phyloP scores from a whole-genome alignment of 2,329 filamentous ascomycete genomes.

The Monilinia aucupariae region DNA sequence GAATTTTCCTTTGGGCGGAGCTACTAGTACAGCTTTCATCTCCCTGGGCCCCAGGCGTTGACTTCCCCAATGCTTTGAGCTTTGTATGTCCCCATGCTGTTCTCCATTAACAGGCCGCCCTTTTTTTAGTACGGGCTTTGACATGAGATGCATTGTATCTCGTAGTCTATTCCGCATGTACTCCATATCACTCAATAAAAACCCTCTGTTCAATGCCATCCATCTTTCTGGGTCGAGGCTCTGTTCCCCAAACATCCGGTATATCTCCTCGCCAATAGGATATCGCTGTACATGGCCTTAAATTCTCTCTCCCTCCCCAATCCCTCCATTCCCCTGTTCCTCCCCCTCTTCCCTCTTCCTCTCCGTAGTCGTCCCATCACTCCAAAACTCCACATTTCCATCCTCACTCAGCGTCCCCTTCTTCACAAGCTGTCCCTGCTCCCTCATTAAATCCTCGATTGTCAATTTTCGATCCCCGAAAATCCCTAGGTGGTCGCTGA shows the following conservation, averaged over 20 bases:
- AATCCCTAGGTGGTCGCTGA: constrained; percentile 81
- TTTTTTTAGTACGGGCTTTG: too few species aligned
- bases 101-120: not conserved
- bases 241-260: not conserved
- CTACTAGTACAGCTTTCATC: too few species aligned
- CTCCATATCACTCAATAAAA: too few species aligned
- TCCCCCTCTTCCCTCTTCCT: constrained; percentile 14
- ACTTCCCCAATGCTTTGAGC: too few species aligned
- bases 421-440: constrained; percentile 66
- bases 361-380: constrained; percentile 45
- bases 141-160: too few species aligned
- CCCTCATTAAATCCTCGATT: constrained; percentile 69
- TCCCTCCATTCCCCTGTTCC: not conserved
- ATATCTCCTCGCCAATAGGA: not conserved
- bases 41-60: too few species aligned
- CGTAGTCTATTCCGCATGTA: too few species aligned
- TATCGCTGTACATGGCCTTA: too few species aligned
- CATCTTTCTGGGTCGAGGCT: too few species aligned
- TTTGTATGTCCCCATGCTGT: not conserved
- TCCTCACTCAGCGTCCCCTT: constrained; percentile 65
- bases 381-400: constrained; percentile 91
- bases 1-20: not conserved
- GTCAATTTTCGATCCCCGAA: constrained; percentile 68
- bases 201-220: too few species aligned
- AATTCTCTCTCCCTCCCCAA: not conserved